A percentile compares a stretch with the other conserved stretches of the same genome.
These are phyloP conservation scores for Fusarium sp. DNA, from an alignment of 2,329 filamentous ascomycete species.

Conservation along the genomic window DNA sequence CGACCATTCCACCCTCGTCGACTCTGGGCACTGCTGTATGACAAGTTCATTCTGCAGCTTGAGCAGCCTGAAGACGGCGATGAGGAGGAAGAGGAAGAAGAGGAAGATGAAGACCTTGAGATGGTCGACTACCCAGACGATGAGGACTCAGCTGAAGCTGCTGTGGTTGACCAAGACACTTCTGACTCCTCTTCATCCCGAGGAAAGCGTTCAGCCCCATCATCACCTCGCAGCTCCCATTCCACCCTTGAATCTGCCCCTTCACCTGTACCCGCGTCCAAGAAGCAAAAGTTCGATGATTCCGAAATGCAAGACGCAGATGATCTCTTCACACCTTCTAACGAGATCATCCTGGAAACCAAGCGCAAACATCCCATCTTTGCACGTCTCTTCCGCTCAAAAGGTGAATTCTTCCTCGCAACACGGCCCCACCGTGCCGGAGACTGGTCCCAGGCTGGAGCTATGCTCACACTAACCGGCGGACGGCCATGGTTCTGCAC, in stretches of 20 bases:
- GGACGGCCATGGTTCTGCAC: constrained; percentile 69
- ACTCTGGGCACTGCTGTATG: constrained; percentile 56
- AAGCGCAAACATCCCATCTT: constrained; percentile 65
- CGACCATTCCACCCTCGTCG: constrained; percentile 62
- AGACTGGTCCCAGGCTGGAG: constrained; percentile 71
- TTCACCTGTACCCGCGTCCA: constrained; percentile 24
- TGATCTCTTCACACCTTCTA: constrained; percentile 48
- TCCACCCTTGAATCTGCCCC: constrained; percentile 39
- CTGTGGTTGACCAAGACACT: neutral
- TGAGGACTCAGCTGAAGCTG: neutral
- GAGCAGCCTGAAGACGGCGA: constrained; percentile 52
- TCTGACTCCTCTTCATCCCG: constrained; percentile 23
- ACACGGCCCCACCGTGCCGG: constrained; percentile 64
- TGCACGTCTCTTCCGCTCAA: constrained; percentile 67
- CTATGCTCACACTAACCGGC: constrained; percentile 68
- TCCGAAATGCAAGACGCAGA: constrained; percentile 32
- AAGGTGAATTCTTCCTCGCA: constrained; percentile 69
- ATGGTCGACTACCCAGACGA: constrained; percentile 30
- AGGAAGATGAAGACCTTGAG: constrained; percentile 40
- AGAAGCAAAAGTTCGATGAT: constrained; percentile 25
- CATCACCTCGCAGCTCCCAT: constrained; percentile 37
- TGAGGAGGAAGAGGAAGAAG: constrained; percentile 46
- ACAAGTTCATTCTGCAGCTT: constrained; percentile 62
- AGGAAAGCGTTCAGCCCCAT: constrained; percentile 26
- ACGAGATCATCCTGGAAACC: constrained; percentile 60